phyloP scores from a whole-genome alignment of 192 early-diverging fungal species.

The Ramicandelaber brevisporus region DNA sequence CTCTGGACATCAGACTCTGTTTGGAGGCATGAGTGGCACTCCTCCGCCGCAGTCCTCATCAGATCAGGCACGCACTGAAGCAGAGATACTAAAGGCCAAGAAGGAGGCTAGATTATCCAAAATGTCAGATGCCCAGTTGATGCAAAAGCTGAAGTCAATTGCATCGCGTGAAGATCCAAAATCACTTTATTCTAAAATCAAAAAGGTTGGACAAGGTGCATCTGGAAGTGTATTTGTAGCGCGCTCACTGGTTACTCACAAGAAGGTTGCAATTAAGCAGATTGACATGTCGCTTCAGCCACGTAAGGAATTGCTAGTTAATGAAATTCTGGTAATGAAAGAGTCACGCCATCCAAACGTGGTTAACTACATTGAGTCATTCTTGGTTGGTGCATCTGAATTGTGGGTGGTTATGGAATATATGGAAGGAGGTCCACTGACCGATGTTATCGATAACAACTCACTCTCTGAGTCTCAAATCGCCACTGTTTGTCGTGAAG shows the following conservation, averaged over 20 bases:
- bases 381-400: slow-evolving; percentile 53
- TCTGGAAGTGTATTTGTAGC: slow-evolving; percentile 97
- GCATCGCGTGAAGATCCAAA: slow-evolving; percentile 83
- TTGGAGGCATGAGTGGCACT: too few species aligned
- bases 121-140: slow-evolving; percentile 78
- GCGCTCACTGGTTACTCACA: slow-evolving; percentile 32
- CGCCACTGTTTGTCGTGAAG: slow-evolving; percentile 73
- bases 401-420: slow-evolving; percentile 98
- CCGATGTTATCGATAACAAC: slow-evolving; percentile 91
- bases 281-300: slow-evolving; percentile 74
- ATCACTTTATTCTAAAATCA: slow-evolving; percentile 70
- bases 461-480: slow-evolving; percentile 83
- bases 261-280: slow-evolving; percentile 79
- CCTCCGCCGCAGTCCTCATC: too few species aligned
- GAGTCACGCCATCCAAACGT: slow-evolving; percentile 84
- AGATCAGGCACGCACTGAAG: too few species aligned
- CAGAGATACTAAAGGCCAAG: slow-evolving; percentile 27
- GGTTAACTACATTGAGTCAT: slow-evolving; percentile 89
- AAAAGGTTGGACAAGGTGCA: slow-evolving; percentile 93
- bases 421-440: slow-evolving; percentile 96
- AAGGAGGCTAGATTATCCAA: slow-evolving; percentile 63
- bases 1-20: too few species aligned
- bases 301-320: slow-evolving; percentile 73
- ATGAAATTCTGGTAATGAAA: slow-evolving; percentile 85
- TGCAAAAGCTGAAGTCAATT: slow-evolving; percentile 73